Base-by-base conservation (phyloP, 352 stramenopile genomes). In the Phytophthora sp. region DNA sequence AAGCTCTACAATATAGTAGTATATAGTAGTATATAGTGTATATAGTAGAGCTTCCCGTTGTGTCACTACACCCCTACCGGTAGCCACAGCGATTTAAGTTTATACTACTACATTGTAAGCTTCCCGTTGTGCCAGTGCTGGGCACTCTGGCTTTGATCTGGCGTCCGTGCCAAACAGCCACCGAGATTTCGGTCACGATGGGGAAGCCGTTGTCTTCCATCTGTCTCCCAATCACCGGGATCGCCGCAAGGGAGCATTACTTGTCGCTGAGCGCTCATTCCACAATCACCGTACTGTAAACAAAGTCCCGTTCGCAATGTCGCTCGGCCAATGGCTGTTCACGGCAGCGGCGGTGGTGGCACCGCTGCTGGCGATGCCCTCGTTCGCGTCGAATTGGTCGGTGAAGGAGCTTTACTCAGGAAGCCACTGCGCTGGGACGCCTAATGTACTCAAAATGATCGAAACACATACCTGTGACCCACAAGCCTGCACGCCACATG, bases 401-500 rank as follows among this genome's bases (percentile, higher is more conserved):
- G 51, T 55, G 13, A 57, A 29, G 18, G 69, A 74, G 31, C 30
- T 77, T n/a, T 77, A 69, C 51, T 68, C 69, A 0, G 69, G 58
- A 20, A 71, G 69, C n/a, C 69, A 61, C 44, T 77, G 69, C 44
- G 55, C 59, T 8, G 69, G 69, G 15, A 77, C 69, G 20, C 69
- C 69, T 11, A 77, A 77, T 24, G 41, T 71, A 3, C 23, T 74
- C 5, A 68, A 55, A 49, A 62, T 74, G 58, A 45, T 63, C 21
- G 33, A 70, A 44, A 64, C 51, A 31, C 36, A 54, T 15, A 62
- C 9, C 5, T 77, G 69, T 36, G 51, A 57, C 5, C 21, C 44
- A 0, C 49, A 71, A 57, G 30, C 29, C n/a, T 77, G 69, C 39
- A 74, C 44, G 7, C 36, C 64, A 7, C 47, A 62, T 18, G 64